These are phyloP conservation scores for Colletotrichum simmondsii DNA, from an alignment of 2,329 filamentous ascomycete genomes.

Conservation along the genomic window DNA sequence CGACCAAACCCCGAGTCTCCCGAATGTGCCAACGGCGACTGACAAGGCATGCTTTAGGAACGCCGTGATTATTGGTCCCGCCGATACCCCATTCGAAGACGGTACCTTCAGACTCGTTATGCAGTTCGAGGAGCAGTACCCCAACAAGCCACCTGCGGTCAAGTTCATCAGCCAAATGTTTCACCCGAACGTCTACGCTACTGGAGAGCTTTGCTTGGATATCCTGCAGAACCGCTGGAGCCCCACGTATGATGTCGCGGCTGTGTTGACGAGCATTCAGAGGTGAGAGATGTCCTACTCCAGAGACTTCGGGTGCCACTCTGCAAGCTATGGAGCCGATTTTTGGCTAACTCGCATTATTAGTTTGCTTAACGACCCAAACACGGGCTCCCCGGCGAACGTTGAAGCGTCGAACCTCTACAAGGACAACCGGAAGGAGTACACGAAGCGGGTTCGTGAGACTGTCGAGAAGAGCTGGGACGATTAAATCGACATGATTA, in stretches of 20 bases:
- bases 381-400: conserved; percentile 97
- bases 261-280: conserved; percentile 96
- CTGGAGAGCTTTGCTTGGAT: conserved; percentile 94
- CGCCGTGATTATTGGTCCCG: conserved; percentile 96
- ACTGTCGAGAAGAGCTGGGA: conserved; percentile 99
- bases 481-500: conserved; percentile 64
- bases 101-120: conserved; percentile 97
- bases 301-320: background rate
- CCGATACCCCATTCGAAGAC: conserved; percentile 97
- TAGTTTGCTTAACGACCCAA: conserved; percentile 95
- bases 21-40: background rate
- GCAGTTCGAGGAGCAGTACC: conserved; percentile 99
- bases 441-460: conserved; percentile 93
- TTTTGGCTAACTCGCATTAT: background rate
- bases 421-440: conserved; percentile 97
- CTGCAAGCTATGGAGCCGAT: background rate
- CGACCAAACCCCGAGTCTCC: background rate
- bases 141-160: conserved; percentile 96
- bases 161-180: conserved; percentile 99
- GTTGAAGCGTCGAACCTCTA: conserved; percentile 98
- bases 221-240: conserved; percentile 99
- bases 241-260: conserved; percentile 97
- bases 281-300: conserved; percentile 67
- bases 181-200: conserved; percentile 98
- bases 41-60: conserved; percentile 72